These are phyloP conservation scores for Paramyrothecium roridum DNA, from an alignment of 2,329 filamentous ascomycete genomes.

Conservation along the genomic window DNA sequence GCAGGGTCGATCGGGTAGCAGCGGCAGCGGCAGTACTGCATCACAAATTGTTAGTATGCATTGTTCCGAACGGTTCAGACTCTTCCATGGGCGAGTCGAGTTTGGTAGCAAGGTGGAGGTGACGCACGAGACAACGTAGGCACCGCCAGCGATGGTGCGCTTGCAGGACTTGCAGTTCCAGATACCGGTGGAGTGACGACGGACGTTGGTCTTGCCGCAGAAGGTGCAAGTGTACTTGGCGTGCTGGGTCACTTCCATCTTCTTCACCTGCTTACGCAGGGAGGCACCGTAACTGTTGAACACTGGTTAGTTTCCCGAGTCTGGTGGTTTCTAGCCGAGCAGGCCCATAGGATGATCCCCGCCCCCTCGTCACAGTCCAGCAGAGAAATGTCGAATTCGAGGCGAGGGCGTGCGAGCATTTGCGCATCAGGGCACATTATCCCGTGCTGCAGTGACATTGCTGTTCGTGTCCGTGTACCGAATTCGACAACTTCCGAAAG, in stretches of 20 bases:
- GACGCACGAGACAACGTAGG: constrained; percentile 95
- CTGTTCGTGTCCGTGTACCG: neutral
- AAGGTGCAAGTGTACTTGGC: constrained; percentile 97
- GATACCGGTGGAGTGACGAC: constrained; percentile 88
- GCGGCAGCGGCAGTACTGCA: constrained; percentile 84
- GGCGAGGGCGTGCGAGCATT: no score
- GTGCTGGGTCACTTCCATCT: constrained; percentile 99
- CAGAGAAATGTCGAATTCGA: no score
- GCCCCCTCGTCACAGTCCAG: neutral
- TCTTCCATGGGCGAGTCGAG: neutral
- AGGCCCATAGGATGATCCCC: neutral
- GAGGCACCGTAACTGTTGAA: constrained; percentile 87
- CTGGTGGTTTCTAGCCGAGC: neutral
- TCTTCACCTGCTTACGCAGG: constrained; percentile 94
- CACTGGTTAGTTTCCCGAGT: constrained; percentile 17
- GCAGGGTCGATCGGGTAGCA: constrained; percentile 92
- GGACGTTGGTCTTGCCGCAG: constrained; percentile 95
- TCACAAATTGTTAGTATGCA: constrained; percentile 20
- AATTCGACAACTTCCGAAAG: neutral
- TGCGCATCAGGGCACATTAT: no score
- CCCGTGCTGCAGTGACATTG: no score
- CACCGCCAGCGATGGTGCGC: constrained; percentile 74
- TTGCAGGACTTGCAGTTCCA: constrained; percentile 96
- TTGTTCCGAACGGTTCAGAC: neutral
- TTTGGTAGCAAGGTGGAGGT: neutral